Conservation (phyloP, 2,329 filamentous ascomycete species). For the Penicillium vulpinum region DNA sequence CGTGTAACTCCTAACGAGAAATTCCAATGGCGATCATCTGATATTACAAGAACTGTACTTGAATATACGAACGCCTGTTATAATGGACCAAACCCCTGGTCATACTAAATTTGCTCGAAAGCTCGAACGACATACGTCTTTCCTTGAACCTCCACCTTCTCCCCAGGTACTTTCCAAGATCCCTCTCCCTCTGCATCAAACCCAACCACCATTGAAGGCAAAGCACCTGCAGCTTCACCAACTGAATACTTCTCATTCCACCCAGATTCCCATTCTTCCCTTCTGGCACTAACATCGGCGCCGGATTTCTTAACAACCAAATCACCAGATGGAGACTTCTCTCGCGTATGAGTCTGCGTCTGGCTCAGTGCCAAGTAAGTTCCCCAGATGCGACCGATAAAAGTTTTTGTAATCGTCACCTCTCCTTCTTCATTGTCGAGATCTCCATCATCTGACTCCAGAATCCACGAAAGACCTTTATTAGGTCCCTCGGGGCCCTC, state of each 20-base stretch:
- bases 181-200: constrained; percentile 15
- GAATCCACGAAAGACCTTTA: constrained; percentile 31
- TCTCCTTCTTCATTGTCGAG: constrained; percentile 16
- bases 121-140: constrained; percentile 27
- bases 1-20: background rate
- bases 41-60: background rate
- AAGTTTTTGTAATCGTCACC: constrained; percentile 27
- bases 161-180: constrained; percentile 18
- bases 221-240: constrained; percentile 7
- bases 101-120: constrained; percentile 24
- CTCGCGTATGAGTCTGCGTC: constrained; percentile 18
- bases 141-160: constrained; percentile 21
- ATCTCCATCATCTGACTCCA: constrained; percentile 26
- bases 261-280: constrained; percentile 29
- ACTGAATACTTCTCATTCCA: constrained; percentile 23
- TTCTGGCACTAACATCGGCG: constrained; percentile 28
- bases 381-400: constrained; percentile 34
- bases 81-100: background rate
- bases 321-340: constrained; percentile 6
- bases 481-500: constrained; percentile 29
- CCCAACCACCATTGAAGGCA: constrained; percentile 25
- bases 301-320: constrained; percentile 24
- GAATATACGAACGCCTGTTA: background rate
- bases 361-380: constrained; percentile 33
- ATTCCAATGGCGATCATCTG: background rate